A percentile compares a stretch with the other conserved stretches of the same genome.
phyloP scores from a whole-genome alignment of 2,329 filamentous ascomycete species.

The Reticulascus tulasneorum region DNA sequence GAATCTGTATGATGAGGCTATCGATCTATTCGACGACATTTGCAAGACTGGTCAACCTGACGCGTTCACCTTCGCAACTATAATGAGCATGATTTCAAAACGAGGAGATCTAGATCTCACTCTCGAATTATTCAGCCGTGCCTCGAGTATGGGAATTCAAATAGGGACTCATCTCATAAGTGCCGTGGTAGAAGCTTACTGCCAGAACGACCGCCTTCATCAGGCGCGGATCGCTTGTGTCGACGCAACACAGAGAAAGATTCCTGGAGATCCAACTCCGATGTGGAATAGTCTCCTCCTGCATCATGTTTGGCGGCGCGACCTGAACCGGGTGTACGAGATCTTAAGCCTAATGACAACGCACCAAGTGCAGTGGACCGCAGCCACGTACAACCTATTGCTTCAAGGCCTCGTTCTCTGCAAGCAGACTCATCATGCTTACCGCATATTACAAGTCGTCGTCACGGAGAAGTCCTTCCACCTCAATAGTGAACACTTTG shows the following conservation, averaged over 20 bases:
- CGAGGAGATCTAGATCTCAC: constrained; percentile 71
- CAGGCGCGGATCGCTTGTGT: constrained; percentile 36
- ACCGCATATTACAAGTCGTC: constrained; percentile 42
- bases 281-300: constrained; percentile 78
- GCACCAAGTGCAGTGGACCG: constrained; percentile 41
- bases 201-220: constrained; percentile 32
- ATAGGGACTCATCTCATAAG: constrained; percentile 51
- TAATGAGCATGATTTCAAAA: constrained; percentile 68
- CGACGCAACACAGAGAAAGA: constrained; percentile 48
- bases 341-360: constrained; percentile 46
- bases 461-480: constrained; percentile 40
- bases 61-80: constrained; percentile 61
- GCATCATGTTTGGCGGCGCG: constrained; percentile 61
- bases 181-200: constrained; percentile 64
- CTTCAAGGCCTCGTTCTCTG: constrained; percentile 45
- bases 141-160: constrained; percentile 52
- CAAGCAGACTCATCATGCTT: constrained; percentile 46
- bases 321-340: constrained; percentile 44
- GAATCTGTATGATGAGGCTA: constrained; percentile 62
- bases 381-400: constrained; percentile 46
- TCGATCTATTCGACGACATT: constrained; percentile 61
- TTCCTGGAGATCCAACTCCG: constrained; percentile 47
- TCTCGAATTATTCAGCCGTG: constrained; percentile 60
- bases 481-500: constrained; percentile 45
- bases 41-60: constrained; percentile 49